Evolutionary conservation across 2,329 filamentous ascomycete species (phyloP).

Genomic region (Aspergillus vadensis): DNA sequence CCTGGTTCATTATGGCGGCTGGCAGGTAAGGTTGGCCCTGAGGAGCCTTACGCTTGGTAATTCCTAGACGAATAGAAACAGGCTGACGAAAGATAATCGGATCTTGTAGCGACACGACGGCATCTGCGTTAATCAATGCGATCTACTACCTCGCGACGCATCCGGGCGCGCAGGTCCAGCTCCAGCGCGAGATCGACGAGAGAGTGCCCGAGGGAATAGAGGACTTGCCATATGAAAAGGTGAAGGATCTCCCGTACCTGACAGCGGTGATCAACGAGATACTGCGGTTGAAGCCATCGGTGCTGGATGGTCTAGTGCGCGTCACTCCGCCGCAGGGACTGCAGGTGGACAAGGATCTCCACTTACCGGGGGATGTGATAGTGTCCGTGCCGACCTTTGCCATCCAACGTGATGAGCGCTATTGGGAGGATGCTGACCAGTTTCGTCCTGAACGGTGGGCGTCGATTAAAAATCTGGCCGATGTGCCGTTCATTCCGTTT

Average conservation of each 20-base stretch:
- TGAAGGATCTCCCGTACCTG: constrained; percentile 26
- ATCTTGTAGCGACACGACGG: constrained; percentile 37
- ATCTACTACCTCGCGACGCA: constrained; percentile 39
- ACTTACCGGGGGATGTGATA: constrained; percentile 12
- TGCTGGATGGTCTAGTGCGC: constrained; percentile 39
- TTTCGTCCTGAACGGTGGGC: constrained; percentile 11
- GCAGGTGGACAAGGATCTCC: constrained; percentile 13
- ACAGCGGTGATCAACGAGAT: constrained; percentile 37
- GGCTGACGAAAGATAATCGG: not conserved
- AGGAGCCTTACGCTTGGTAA: not conserved
- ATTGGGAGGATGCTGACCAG: not conserved
- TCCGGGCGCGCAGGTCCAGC: constrained; percentile 31
- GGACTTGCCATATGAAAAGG: not conserved
- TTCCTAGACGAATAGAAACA: not conserved
- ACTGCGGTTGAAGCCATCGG: constrained; percentile 42
- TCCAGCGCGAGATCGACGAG: constrained; percentile 35
- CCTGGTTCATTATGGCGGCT: constrained; percentile 17
- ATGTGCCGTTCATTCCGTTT: not conserved
- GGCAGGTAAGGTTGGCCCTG: constrained; percentile 14
- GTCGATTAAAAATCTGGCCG: not conserved
- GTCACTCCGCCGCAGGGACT: constrained; percentile 40
- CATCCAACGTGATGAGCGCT: constrained; percentile 11
- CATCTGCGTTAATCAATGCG: constrained; percentile 31
- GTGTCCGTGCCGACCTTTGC: constrained; percentile 10
- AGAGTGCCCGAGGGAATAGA: not conserved